These are phyloP conservation scores for Trichosanthes cucumerina DNA, from an alignment of 306 rosid genomes.

Conservation along the genomic window DNA sequence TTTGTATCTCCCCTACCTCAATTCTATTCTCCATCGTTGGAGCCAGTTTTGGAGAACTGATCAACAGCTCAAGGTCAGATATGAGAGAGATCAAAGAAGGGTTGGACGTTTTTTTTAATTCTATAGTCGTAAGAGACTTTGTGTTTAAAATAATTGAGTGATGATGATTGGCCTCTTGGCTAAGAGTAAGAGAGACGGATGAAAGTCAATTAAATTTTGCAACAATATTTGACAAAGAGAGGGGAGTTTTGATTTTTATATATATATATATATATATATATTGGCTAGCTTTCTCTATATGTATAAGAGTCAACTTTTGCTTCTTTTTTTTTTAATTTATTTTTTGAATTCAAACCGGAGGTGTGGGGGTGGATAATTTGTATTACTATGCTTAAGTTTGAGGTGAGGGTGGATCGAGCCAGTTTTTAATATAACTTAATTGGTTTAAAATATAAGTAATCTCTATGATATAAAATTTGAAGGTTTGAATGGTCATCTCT, in stretches of 20 bases:
- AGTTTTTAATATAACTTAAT: no score
- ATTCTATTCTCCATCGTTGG: constrained; percentile 37
- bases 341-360: not conserved
- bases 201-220: not conserved
- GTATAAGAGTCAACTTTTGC: not conserved
- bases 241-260: not conserved
- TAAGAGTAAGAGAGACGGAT: not conserved
- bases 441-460: no score
- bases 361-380: not conserved
- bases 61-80: not conserved
- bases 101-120: not conserved
- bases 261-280: not conserved
- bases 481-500: no score
- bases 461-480: no score
- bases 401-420: not conserved
- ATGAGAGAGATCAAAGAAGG: not conserved
- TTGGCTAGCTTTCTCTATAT: not conserved
- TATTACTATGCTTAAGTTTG: no score
- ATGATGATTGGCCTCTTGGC: not conserved
- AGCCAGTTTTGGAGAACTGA: constrained; percentile 16
- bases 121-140: not conserved
- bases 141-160: not conserved
- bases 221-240: not conserved
- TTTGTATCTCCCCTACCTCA: constrained; percentile 48
- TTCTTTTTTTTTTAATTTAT: no score